Evolutionary conservation across 495 filamentous ascomycete genomes (phyloP).

Genomic region (Penicillium simplicissimum): DNA sequence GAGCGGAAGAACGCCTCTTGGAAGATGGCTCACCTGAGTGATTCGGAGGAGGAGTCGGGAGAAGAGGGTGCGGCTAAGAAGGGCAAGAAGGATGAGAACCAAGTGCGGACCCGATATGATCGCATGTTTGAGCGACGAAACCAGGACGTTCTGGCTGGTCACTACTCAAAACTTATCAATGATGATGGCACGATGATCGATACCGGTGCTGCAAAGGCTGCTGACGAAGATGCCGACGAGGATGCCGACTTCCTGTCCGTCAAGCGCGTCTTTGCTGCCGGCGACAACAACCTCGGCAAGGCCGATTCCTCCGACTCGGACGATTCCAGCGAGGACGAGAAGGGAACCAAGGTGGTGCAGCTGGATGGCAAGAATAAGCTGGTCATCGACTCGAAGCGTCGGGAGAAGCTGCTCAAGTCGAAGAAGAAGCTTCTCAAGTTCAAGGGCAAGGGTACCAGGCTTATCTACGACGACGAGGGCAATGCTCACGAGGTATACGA

Average conservation of each 20-base stretch:
- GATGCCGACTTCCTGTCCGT: slow-evolving; percentile 84
- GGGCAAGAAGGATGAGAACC: slow-evolving; percentile 57
- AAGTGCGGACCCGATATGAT: slow-evolving; percentile 89
- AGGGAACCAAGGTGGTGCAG: slow-evolving; percentile 40
- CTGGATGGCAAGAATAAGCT: slow-evolving; percentile 62
- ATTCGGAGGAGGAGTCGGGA: slow-evolving; percentile 53
- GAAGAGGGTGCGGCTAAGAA: slow-evolving; percentile 49
- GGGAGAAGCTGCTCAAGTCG: slow-evolving; percentile 87
- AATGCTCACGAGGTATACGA: slow-evolving; percentile 81
- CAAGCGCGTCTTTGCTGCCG: slow-evolving; percentile 73
- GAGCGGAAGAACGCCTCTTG: slow-evolving; percentile 82
- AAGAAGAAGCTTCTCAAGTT: slow-evolving; percentile 92
- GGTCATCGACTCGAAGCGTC: slow-evolving; percentile 86
- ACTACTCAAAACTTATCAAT: slow-evolving; percentile 83
- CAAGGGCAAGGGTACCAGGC: slow-evolving; percentile 77
- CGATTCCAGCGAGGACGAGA: slow-evolving; percentile 21
- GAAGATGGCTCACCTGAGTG: slow-evolving; percentile 48
- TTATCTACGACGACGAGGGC: slow-evolving; percentile 93
- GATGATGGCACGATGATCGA: slow-evolving; percentile 56
- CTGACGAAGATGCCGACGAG: slow-evolving; percentile 54
- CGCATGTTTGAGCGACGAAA: slow-evolving; percentile 96
- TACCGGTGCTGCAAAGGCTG: slow-evolving; percentile 37
- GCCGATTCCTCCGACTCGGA: slow-evolving; percentile 27
- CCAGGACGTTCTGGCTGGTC: slow-evolving; percentile 88
- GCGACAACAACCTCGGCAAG: slow-evolving; percentile 37